phyloP scores from a whole-genome alignment of 2,329 filamentous ascomycete species.

The Metarhizium robertsii region DNA sequence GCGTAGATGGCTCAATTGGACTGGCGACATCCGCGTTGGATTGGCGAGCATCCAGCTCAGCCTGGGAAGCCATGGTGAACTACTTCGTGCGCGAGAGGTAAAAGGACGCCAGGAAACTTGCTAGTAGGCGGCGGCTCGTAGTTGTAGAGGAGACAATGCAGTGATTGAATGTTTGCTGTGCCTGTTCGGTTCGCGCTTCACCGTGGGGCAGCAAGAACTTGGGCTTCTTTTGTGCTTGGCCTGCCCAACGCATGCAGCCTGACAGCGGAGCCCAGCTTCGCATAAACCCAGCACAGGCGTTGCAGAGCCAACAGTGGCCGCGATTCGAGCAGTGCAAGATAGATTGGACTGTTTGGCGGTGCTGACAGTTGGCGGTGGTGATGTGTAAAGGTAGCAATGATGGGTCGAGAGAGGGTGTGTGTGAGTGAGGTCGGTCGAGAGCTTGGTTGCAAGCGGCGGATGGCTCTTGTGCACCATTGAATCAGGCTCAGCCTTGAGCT shows the following conservation, averaged over 20 bases:
- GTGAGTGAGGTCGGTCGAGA: background rate
- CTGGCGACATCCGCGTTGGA: conserved; percentile 26
- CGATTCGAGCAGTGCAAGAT: background rate
- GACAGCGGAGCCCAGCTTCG: background rate
- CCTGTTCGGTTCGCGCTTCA: background rate
- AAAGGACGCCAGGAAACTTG: too few species aligned
- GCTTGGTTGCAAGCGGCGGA: background rate
- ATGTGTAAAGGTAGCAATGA: background rate
- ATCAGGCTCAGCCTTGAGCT: too few species aligned
- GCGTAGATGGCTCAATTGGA: conserved; percentile 22
- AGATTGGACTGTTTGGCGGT: background rate
- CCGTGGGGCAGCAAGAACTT: background rate
- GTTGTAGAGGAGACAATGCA: background rate
- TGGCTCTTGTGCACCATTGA: background rate
- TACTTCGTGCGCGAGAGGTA: background rate
- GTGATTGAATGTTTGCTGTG: background rate
- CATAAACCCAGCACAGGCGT: background rate
- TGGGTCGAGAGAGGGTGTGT: background rate
- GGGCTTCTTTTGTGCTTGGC: background rate
- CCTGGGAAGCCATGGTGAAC: conserved; percentile 25
- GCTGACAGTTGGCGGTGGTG: background rate
- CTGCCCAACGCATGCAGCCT: background rate
- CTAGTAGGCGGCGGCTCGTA: background rate
- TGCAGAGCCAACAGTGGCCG: background rate
- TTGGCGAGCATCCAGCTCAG: conserved; percentile 22